Base-by-base conservation (phyloP, 768 basidiomycete genomes). In the Inosperma sp. region DNA sequence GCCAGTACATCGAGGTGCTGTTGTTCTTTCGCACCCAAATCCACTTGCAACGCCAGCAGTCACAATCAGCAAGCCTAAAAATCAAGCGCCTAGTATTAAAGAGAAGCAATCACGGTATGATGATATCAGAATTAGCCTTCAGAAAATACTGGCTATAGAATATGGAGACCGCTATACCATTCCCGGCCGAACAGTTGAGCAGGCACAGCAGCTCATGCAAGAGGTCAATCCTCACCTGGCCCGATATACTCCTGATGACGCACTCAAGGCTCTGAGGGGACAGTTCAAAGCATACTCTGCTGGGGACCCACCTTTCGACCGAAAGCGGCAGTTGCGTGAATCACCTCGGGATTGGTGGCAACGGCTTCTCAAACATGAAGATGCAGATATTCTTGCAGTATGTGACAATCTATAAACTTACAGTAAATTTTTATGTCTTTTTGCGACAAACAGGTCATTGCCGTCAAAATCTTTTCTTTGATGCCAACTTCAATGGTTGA, bases 401-500 rank as follows among this genome's bases (percentile, higher is more conserved):
- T 7, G 42, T 19, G 1, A 21, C 5, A 19, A 6, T 41, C 40
- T 26, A 26, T 26, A 13, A 9, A 9, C 16, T 33, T 17, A 14
- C 40, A 4, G 23, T 41, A 13, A 4, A 13, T 5, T 43, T 16
- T 21, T 12, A 16, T 30, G 17, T 17, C 7, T 12, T n/a, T 22
- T 13, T n/a, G n/a, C 9, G 6, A 12, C 41, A 17, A 36, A 12
- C 35, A 52, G 51, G 51, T 43, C 10, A 14, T 52, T 2, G 35
- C 51, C 19, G 37, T 52, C 14, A 52, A 52, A 40, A 31, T 52
- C 25, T 52, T 52, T 47, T 39, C 51, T 2, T 22, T 29, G 14
- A 31, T 58, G 48, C 54, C 54, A 7, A 36, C 48, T 10, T 61
- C 58, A 13, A 59, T 61, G 51, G 58, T 52, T 21, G 56, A 62